Evolutionary conservation across 345 rosid species (phyloP).

Genomic region (Eucalyptus pauciflora): DNA sequence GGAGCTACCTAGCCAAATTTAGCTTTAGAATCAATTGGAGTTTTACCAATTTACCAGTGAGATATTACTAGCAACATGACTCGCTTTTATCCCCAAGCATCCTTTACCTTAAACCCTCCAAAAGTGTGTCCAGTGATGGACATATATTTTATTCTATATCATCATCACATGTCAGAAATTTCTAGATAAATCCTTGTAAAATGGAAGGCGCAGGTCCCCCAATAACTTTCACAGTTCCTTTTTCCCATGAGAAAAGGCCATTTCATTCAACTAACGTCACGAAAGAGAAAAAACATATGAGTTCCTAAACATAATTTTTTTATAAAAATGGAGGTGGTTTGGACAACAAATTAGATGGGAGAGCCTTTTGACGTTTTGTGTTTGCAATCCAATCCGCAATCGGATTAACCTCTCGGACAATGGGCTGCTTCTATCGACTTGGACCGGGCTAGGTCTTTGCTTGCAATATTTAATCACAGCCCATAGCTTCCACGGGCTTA

Average conservation of each 20-base stretch:
- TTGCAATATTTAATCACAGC: no score
- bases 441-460: neutral
- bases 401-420: neutral
- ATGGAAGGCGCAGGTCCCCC: neutral
- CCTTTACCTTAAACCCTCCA: neutral
- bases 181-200: no score
- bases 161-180: no score
- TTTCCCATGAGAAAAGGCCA: neutral
- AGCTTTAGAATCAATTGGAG: neutral
- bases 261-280: neutral
- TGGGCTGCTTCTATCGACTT: neutral
- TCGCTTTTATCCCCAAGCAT: neutral
- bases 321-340: no score
- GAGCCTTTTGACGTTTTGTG: no score
- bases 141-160: no score
- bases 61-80: neutral
- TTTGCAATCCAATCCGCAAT: no score
- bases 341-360: no score
- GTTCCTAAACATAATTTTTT: neutral
- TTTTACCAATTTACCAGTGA: neutral
- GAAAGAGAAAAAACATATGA: neutral
- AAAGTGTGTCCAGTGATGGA: neutral
- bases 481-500: no score
- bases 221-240: accelerated
- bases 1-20: neutral